Base-by-base conservation (phyloP, 768 basidiomycete species). In the Lanmaoa rubissima region DNA sequence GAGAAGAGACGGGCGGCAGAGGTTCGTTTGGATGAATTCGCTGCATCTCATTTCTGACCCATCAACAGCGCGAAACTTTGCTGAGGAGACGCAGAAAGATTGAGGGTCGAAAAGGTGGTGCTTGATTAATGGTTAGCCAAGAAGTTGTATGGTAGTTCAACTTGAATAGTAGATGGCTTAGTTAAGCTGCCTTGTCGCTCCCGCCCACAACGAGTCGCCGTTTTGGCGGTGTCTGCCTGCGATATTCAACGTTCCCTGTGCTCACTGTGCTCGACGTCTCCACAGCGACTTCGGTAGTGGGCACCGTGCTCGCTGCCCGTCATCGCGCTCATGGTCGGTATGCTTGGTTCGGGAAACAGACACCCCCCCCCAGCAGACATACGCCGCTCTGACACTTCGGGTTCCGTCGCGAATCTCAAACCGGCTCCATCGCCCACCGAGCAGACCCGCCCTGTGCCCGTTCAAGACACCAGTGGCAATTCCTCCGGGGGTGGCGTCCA, bases 1-100 rank as follows among this genome's bases (percentile, higher is more conserved):
- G 82, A 95, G 69, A 80, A 82, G 70, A 90, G 87, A 74, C 86
- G 86, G 58, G 78, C 79, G 14, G 75, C 79, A 26, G 92, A 96
- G 89, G 94, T 94, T 70, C 63, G 87, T 76, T 26, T 51, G 55
- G 7, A 21, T 28, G 32, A 39, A 40, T 31, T 40, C 19, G 44
- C 40, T 31, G 43, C 35, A 21, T 19, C 40, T 38, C 41, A 28
- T 46, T 28, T 17, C 60, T 70, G 54, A 64, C 45, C 50, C 35
- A 48, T 57, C 8, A 13, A 31, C 66, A 93, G 91, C 82, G 83
- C 53, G 76, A 79, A 26, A 79, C 74, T 51, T 70, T 93, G 66
- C 82, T 85, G 71, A 74, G 75, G 51, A 86, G 83, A 72, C 82
- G 80, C 63, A 75, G 76, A 58, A 75, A 75, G 46, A 73, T 90